Evolutionary conservation across 108 stramenopile species (phyloP), one percentile per base, ranked within the genome.

Genomic region (Parmales sp.): DNA sequence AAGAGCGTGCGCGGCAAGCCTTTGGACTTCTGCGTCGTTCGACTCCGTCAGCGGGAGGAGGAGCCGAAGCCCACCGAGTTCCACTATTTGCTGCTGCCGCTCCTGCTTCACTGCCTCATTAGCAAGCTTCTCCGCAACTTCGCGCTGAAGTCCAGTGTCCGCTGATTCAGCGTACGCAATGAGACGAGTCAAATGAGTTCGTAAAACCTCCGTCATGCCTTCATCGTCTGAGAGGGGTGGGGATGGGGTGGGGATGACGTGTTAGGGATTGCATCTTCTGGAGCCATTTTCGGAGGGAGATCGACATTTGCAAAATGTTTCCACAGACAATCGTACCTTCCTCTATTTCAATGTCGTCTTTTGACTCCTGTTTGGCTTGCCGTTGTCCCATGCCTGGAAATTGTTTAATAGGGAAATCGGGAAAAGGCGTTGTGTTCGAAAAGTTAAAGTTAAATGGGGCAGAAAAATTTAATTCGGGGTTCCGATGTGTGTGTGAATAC

Each of bases 1-100:
- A 36, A 85, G 49, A 7, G 84, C 84, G 51, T 85, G 84, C 25
- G 82, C 84, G 8, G 84, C 84, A 4, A 85, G 69, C 0, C 84
- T 72, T 36, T 78, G 78, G 1, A 85, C 84, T 26, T 85, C 84
- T 1, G 23, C 26, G 66, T 83, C 82, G 2, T 19, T 44, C 11
- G 72, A 74, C n/a, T 75, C 39, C 1, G 84, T 74, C 26, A 85
- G 80, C 8, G 84, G 84, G 6, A 85, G 63, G 20, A 85, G 77
- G 36, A 85, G 76, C 41, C 73, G 46, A 43, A 85, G 66, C 13
- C 84, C 72, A 0, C 64, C 67, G 26, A 67, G 20, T 3, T 68
- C 51, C 11, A 63, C 72, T 0, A 67, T 71, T 20, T 51, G 63
- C 16, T 19, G 4, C 44, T 65, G 63, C 41, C 64, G 28, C 18